These are phyloP conservation scores for Paramarasmius palmivorus DNA, from an alignment of 1,284 basidiomycete genomes.

Conservation along the genomic window DNA sequence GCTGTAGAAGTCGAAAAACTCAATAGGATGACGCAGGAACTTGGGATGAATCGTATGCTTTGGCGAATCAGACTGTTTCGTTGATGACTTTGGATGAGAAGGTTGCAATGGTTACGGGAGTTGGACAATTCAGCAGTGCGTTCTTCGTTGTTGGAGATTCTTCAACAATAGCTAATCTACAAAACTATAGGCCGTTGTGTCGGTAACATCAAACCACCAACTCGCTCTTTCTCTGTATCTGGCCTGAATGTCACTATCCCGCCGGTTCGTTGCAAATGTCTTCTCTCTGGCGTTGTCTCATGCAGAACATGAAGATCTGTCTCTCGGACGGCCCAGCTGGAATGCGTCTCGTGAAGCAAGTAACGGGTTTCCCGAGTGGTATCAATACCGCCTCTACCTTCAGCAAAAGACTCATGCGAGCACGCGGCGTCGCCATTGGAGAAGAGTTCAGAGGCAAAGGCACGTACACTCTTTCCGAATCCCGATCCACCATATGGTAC, in stretches of 20 bases:
- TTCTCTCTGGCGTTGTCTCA: too few relatives aligned
- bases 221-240: slow-evolving; percentile 28
- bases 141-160: neutral
- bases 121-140: slow-evolving; percentile 44
- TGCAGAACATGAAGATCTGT: too few relatives aligned
- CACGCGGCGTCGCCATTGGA: slow-evolving; percentile 70
- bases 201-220: slow-evolving; percentile 50
- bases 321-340: slow-evolving; percentile 61
- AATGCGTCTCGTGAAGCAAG: slow-evolving; percentile 48
- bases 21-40: slow-evolving; percentile 29
- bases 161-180: neutral
- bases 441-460: slow-evolving; percentile 78
- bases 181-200: slow-evolving; percentile 57
- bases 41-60: slow-evolving; percentile 43
- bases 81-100: slow-evolving; percentile 49
- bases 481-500: neutral
- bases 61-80: slow-evolving; percentile 34
- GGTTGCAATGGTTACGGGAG: slow-evolving; percentile 49
- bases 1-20: too few relatives aligned
- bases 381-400: slow-evolving; percentile 60
- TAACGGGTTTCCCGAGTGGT: slow-evolving; percentile 55
- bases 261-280: too few relatives aligned
- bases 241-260: slow-evolving; percentile 36
- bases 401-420: slow-evolving; percentile 52
- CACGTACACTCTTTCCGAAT: slow-evolving; percentile 14